Base-by-base conservation (phyloP, 2,329 filamentous ascomycete species). In the Aspergillus brunneoviolaceus region DNA sequence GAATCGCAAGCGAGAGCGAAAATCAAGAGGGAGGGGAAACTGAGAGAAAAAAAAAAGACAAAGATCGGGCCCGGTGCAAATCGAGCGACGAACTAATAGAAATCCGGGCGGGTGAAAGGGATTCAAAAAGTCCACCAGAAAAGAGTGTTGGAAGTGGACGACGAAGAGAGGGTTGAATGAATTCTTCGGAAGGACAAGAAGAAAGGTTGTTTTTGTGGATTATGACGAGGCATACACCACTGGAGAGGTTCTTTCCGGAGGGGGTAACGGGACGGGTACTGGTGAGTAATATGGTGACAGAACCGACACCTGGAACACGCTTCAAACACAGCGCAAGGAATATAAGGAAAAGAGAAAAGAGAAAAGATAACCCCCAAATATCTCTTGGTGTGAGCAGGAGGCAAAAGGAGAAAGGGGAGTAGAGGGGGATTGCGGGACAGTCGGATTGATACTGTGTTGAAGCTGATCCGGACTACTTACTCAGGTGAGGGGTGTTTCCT, bases 171-270 rank as follows among this genome's bases (percentile, higher is more conserved):
- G 27, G 53, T 49, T 57, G 45, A 49, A 49, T 55, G 66, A 65
- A 66, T 60, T 60, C 64, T 65, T 60, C 58, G 64, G 63, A 57
- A 61, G 65, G 65, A 62, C 65, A 67, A 70, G 69, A 63, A 63
- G 63, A 69, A 65, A 70, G 71, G 67, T 64, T 74, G 73, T 72
- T 73, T 74, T 73, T 75, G 73, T 74, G 73, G 72, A 66, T 65
- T 74, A 74, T 75, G 72, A 75, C 72, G 72, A 73, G 71, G 71
- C 70, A 73, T 73, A 67, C 72, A 73, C 71, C 70, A 70, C 54
- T 50, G 31, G 33, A 39, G 35, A 49, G 27, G 64, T 64, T 68
- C 64, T 67, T 67, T 67, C 63, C 39, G 39, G 65, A 64, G 64
- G 63, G 65, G 62, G 66, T 58, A 54, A 72, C 39, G 39, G 39